A percentile compares a stretch with the other conserved stretches of the same genome.
Conservation (phyloP, 2,329 filamentous ascomycete genomes). For the Bertia moriformis region DNA sequence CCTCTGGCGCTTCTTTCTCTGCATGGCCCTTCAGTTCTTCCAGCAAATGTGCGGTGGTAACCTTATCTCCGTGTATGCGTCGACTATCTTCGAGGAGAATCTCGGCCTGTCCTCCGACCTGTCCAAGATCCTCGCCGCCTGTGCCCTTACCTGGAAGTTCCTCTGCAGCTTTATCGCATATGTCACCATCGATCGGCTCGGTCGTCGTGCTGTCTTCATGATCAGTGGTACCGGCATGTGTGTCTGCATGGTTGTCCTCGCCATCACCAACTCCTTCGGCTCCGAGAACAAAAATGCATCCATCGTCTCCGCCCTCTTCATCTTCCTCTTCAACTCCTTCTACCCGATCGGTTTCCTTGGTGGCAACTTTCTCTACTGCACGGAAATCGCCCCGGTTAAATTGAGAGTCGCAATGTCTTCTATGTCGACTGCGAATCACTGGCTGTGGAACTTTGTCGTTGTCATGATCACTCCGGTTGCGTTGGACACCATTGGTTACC, state of each 20-base stretch:
- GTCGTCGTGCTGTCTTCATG: slow-evolving; percentile 33
- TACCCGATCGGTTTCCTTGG: slow-evolving; percentile 43
- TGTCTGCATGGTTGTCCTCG: slow-evolving; percentile 35
- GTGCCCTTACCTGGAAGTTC: slow-evolving; percentile 40
- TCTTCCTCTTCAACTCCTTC: slow-evolving; percentile 46
- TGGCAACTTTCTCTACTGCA: slow-evolving; percentile 44
- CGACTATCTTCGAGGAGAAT: slow-evolving; percentile 23
- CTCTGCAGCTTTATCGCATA: slow-evolving; percentile 32
- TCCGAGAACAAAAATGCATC: slow-evolving; percentile 26
- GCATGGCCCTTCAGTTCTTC: slow-evolving; percentile 31
- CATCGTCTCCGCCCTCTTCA: slow-evolving; percentile 36
- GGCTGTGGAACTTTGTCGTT: slow-evolving; percentile 42
- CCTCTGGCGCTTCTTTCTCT: slow-evolving; percentile 31
- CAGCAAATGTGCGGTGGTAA: slow-evolving; percentile 29
- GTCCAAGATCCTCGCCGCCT: slow-evolving; percentile 25
- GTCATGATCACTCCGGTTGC: slow-evolving; percentile 52
- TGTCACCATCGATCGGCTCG: slow-evolving; percentile 33
- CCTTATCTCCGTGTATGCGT: slow-evolving; percentile 29
- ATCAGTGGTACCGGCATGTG: slow-evolving; percentile 35
- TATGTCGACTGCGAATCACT: slow-evolving; percentile 37
- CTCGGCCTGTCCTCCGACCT: slow-evolving; percentile 20
- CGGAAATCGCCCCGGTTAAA: slow-evolving; percentile 36
- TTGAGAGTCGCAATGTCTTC: slow-evolving; percentile 37
- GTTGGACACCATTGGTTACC: slow-evolving; percentile 34
- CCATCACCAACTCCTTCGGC: slow-evolving; percentile 32